Evolutionary conservation across 139 green algal genomes (phyloP).

Genomic region (Coelastrella sp.): DNA sequence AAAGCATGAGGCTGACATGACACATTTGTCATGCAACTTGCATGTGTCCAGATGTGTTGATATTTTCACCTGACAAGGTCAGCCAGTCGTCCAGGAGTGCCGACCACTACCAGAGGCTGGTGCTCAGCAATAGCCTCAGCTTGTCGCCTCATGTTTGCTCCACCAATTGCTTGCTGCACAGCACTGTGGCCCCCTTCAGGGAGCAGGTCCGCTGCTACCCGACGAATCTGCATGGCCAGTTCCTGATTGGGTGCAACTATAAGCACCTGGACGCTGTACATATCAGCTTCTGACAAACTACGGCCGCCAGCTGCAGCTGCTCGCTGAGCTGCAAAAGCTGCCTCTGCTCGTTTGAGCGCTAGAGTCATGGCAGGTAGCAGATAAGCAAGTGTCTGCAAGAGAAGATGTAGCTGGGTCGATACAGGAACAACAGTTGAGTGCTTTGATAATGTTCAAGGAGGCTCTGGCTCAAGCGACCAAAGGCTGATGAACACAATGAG

Average conservation of each 20-base stretch:
- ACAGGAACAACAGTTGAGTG: too few relatives aligned
- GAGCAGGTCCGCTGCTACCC: conserved; percentile 82
- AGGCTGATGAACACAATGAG: too few relatives aligned
- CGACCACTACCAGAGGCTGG: conserved; percentile 92
- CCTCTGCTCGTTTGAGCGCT: conserved; percentile 70
- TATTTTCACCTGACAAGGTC: conserved; percentile 75
- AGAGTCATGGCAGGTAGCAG: conserved; percentile 87
- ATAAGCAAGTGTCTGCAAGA: conserved; percentile 91
- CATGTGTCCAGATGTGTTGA: too few relatives aligned
- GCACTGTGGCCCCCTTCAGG: conserved; percentile 56
- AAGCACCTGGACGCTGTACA: conserved; percentile 65
- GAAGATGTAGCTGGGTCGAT: background rate
- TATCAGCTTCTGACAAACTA: conserved; percentile 4
- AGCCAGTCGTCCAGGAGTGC: conserved; percentile 92
- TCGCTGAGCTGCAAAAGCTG: background rate
- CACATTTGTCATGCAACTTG: too few relatives aligned
- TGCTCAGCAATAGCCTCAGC: conserved; percentile 84
- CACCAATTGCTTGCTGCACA: conserved; percentile 97
- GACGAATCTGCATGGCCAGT: conserved; percentile 95
- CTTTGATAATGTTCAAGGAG: too few relatives aligned
- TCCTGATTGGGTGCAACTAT: conserved; percentile 92
- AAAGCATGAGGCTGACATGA: too few relatives aligned
- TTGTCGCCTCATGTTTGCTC: conserved; percentile 88
- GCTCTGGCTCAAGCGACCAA: too few relatives aligned
- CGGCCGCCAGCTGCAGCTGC: conserved; percentile 26